Evolutionary conservation across 202 grass and related monocot genomes (phyloP), one percentile per base, ranked within the genome.

Genomic region (Cymbopogon flexuosus): DNA sequence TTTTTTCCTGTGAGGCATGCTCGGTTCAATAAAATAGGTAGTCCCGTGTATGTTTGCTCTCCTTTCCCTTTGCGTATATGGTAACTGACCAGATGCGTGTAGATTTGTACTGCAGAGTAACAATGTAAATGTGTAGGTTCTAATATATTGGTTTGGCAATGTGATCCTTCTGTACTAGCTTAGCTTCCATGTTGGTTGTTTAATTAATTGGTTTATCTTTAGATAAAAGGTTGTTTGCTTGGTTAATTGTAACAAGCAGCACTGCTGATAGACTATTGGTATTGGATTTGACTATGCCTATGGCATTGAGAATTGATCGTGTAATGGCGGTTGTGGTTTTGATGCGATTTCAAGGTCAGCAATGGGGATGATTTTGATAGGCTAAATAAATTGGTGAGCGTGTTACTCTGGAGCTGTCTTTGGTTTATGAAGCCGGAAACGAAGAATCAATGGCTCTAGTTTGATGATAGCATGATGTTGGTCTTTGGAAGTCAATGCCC

Each of bases 11-110:
- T 58, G 80, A 94, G 82, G 85, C 79, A 86, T 83, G 79, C 79
- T 89, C 67, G 66, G 87, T 24, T 85, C 75, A 78, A 83, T 92
- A 89, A 89, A 89, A 11, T 73, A 54, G 39, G 67, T 21, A 73
- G 72, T 83, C 49, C 10, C 39, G 13, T 84, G 51, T 82, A 75
- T 80, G 31, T 83, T 80, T 88, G n/a, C 21, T 34, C 22, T 21
- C 73, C 8, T 73, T 66, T 62, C 31, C 21, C 69, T 52, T 34
- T 72, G 4, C 45, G 33, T 72, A 51, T 34, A 36, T 76, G 49
- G 46, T 52, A 78, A 59, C 23, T 87, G 77, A 78, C 27, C 58
- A 51, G 46, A 52, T 60, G 19, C 7, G 31, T 81, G 22, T 86
- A 83, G 41, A 27, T 70, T 60, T 75, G 34, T 69, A 40, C 24